These are phyloP conservation scores for Thinopyrum elongatum DNA, from an alignment of 176 grass and related monocot species.

Conservation along the genomic window DNA sequence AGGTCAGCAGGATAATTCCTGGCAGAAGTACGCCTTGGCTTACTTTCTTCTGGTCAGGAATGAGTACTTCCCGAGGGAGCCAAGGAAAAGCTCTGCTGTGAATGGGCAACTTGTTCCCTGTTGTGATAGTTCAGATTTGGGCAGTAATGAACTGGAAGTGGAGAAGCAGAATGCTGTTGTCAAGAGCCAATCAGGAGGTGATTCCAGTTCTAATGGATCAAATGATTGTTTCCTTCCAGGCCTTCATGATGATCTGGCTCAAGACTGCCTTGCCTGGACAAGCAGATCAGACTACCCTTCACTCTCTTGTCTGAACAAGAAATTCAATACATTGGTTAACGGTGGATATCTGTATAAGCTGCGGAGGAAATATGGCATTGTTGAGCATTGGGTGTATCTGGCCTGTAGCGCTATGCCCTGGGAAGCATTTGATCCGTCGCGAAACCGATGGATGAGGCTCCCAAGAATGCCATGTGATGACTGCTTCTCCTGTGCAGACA, in stretches of 20 bases:
- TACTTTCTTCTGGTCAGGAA: conserved; percentile 63
- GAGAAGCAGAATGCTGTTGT: conserved; percentile 44
- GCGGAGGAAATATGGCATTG: conserved; percentile 59
- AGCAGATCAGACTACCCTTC: conserved; percentile 83
- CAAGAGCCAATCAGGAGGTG: conserved; percentile 37
- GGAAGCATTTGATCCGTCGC: conserved; percentile 82
- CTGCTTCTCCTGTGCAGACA: conserved; percentile 88
- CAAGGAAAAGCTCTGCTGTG: conserved; percentile 29
- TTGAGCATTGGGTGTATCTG: conserved; percentile 88
- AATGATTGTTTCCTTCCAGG: conserved; percentile 73
- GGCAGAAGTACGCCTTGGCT: conserved; percentile 62
- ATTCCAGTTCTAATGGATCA: conserved; percentile 48
- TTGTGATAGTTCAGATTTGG: conserved; percentile 35
- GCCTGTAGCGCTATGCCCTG: conserved; percentile 88
- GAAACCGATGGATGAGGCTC: conserved; percentile 79
- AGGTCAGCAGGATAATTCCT: conserved; percentile 58
- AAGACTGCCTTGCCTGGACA: conserved; percentile 74
- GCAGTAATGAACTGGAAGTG: conserved; percentile 40
- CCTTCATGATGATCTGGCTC: conserved; percentile 76
- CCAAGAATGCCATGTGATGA: conserved; percentile 85
- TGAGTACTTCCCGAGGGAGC: conserved; percentile 40
- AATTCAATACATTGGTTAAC: conserved; percentile 71
- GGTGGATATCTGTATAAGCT: conserved; percentile 81
- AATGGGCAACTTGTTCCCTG: conserved; percentile 18
- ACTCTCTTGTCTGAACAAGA: conserved; percentile 77